Base-by-base conservation (phyloP, 805 yeast genomes). In the Wickerhamiella sergipiensis region DNA sequence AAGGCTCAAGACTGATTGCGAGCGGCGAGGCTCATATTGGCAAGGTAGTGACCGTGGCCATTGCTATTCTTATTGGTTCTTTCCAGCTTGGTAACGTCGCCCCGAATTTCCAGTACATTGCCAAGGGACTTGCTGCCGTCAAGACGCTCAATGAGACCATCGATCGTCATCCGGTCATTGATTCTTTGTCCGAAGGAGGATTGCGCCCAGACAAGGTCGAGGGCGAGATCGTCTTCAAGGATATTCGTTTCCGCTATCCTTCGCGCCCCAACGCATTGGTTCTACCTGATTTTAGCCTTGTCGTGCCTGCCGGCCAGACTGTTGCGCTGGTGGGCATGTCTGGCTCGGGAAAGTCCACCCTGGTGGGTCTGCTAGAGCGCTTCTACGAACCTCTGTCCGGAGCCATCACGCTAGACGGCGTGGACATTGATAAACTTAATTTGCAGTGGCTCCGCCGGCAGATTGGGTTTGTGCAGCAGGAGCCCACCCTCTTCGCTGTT, bases 271-370 rank as follows among this genome's bases (percentile, higher is more conserved):
- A 85, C 52, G 77, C 95, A 55, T 83, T 86, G 46, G 92, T 90
- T 53, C 72, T 90, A 58, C 74, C 77, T 22, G 80, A 89, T 64
- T 87, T 88, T 40, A 70, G 78, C 4, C 84, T 90, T 59, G 77
- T 79, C 3, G 81, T 90, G 33, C 88, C 90, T 10, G 87, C 95
- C 2, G 97, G 97, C 7, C 68, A 81, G 60, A 88, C 87, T 57
- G 94, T 89, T 29, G 97, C 97, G 10, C 77, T 90, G 56, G 97
- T 90, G 15, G 97, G 97, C 2, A 94, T 95, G 6, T 84, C 95
- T 1, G 97, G 97, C 2, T 81, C 90, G 57, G 97, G 97, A 38
- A 90, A 90, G 69, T 87, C 96, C 0, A 90, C 97, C 0, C 78
- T 90, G 42, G 71, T 90, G 56, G 80, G 89, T 61, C 68, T 90